phyloP scores from a whole-genome alignment of 345 rosid genomes.

The Populus simonii region DNA sequence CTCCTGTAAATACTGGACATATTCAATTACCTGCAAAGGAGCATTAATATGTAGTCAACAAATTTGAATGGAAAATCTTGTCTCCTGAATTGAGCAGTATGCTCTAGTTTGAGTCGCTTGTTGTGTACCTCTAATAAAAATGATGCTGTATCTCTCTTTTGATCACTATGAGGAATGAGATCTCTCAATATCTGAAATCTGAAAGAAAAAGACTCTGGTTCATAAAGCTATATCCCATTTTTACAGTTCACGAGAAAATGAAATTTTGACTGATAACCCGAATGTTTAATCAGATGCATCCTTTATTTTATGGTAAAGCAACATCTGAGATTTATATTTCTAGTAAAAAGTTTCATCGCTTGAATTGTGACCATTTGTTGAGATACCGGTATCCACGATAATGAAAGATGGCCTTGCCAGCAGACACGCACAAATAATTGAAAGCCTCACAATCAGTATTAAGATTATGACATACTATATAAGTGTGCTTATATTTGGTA shows the following conservation, averaged over 20 bases:
- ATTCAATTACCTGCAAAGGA: slow-evolving; percentile 29
- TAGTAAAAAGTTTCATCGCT: neutral
- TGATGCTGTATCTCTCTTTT: slow-evolving; percentile 35
- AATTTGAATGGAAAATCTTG: neutral
- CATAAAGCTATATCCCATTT: neutral
- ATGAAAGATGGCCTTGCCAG: neutral
- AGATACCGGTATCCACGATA: neutral
- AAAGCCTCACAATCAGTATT: neutral
- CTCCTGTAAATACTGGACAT: slow-evolving; percentile 30
- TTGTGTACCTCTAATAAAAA: slow-evolving; percentile 30
- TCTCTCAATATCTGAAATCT: slow-evolving; percentile 39
- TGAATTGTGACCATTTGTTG: neutral
- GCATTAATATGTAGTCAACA: neutral
- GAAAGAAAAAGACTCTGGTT: slow-evolving; percentile 9
- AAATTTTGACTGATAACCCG: neutral
- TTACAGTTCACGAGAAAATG: neutral
- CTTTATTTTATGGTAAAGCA: neutral
- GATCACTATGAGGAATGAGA: slow-evolving; percentile 32
- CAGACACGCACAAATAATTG: neutral
- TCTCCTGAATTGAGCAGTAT: neutral
- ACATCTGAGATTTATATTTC: neutral
- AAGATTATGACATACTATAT: neutral
- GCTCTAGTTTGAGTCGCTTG: neutral
- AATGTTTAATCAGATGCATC: neutral
- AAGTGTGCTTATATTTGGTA: neutral